These are phyloP conservation scores for Aspergillus ochraceus DNA, from an alignment of 2,329 filamentous ascomycete species.

Conservation along the genomic window DNA sequence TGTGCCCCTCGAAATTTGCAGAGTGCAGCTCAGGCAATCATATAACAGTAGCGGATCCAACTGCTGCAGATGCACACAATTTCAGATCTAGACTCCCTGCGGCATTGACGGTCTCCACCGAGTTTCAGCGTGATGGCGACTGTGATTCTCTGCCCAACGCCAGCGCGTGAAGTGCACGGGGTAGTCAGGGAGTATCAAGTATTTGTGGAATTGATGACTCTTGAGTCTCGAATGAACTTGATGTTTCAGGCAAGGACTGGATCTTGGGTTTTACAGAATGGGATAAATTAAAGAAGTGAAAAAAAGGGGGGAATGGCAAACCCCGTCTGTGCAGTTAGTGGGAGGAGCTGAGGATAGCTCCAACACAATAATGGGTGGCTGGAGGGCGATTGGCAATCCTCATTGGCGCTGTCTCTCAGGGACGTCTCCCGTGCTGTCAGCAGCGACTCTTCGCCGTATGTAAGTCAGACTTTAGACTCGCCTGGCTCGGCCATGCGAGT, in stretches of 20 bases:
- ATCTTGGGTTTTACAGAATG: neutral
- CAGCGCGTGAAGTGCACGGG: neutral
- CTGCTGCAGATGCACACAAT: constrained; percentile 19
- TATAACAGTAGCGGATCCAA: constrained; percentile 16
- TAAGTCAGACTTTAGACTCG: neutral
- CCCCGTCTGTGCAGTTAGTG: constrained; percentile 2
- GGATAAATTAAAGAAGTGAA: neutral
- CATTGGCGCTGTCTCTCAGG: constrained; percentile 17
- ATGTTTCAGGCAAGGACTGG: neutral
- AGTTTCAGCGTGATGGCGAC: neutral
- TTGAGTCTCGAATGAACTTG: neutral
- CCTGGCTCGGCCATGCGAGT: neutral
- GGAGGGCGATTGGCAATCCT: constrained; percentile 11
- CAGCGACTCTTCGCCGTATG: neutral
- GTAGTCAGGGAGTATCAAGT: neutral
- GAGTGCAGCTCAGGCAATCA: constrained; percentile 14
- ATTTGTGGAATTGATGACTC: neutral
- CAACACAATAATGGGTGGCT: constrained; percentile 23
- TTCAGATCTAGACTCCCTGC: constrained; percentile 16
- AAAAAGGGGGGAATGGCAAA: neutral
- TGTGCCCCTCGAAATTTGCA: constrained; percentile 5
- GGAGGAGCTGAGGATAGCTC: neutral
- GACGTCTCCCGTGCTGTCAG: constrained; percentile 4
- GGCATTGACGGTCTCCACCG: constrained; percentile 19
- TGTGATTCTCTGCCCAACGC: neutral